Percentiles rank a stretch among this genome's conserved stretches.
phyloP scores from a whole-genome alignment of 2,329 filamentous ascomycete genomes.

The Claviceps quebecensis region DNA sequence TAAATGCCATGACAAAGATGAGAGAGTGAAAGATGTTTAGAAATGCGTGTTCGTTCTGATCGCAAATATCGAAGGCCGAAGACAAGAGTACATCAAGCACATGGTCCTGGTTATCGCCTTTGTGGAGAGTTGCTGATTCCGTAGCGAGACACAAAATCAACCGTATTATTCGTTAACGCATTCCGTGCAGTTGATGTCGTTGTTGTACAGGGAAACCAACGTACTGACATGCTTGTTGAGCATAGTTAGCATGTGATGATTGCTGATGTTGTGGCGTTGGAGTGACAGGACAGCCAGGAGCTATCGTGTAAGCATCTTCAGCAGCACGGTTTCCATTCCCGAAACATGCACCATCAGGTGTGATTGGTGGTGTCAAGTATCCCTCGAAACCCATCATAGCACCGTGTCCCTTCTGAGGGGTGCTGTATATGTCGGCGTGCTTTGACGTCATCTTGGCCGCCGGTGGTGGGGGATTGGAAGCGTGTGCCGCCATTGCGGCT shows the following conservation, averaged over 20 bases:
- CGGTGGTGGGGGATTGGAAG: conserved; percentile 43
- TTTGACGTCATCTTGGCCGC: conserved; percentile 39
- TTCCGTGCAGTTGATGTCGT: conserved; percentile 14
- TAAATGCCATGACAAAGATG: conserved; percentile 32
- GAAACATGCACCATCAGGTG: conserved; percentile 54
- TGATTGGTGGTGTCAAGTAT: conserved; percentile 76
- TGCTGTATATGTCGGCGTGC: conserved; percentile 53
- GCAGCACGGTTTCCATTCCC: conserved; percentile 23
- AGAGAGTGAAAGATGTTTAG: conserved; percentile 2
- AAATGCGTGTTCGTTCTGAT: not conserved
- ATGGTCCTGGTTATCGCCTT: no score
- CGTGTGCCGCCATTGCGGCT: conserved; percentile 38
- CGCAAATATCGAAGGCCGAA: conserved; percentile 4
- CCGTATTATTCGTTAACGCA: conserved; percentile 29
- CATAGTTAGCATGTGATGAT: conserved; percentile 14
- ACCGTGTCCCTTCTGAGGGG: conserved; percentile 63
- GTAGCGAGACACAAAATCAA: not conserved
- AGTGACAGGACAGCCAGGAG: conserved; percentile 47
- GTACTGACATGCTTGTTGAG: conserved; percentile 22
- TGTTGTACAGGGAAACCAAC: conserved; percentile 25
- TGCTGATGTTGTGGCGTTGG: conserved; percentile 34
- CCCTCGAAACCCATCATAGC: conserved; percentile 52
- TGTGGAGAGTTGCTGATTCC: not conserved
- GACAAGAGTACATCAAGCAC: not conserved
- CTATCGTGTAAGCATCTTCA: conserved; percentile 33